Evolutionary conservation across 1,284 basidiomycete genomes (phyloP).

Genomic region (Austropuccinia psidii): DNA sequence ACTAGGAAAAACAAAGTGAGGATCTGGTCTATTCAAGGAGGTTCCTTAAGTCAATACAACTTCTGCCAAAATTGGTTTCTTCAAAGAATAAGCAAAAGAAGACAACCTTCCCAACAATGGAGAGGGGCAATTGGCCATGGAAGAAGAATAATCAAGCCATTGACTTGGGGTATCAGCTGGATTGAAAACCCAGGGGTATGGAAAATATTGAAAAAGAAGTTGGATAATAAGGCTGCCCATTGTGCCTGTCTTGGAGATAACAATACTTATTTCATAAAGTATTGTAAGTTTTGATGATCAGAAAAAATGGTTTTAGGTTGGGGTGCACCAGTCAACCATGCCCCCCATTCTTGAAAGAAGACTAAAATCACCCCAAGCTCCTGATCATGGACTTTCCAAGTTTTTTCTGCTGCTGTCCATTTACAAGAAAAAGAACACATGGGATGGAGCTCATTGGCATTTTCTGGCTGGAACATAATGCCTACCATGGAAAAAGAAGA

Average conservation of each 20-base stretch:
- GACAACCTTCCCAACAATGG: too few species aligned
- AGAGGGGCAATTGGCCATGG: too few species aligned
- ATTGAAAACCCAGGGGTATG: background rate
- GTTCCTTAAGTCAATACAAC: too few species aligned
- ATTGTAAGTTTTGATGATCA: background rate
- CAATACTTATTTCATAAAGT: background rate
- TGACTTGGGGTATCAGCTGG: background rate
- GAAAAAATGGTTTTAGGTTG: slow-evolving; percentile 1
- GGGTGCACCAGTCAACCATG: background rate
- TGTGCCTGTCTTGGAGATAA: background rate
- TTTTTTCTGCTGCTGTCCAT: background rate
- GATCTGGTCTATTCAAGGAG: too few species aligned
- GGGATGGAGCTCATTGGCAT: slow-evolving; percentile 5
- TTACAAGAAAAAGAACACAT: slow-evolving; percentile 32
- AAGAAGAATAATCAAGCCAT: background rate
- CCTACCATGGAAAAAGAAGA: slow-evolving; percentile 35
- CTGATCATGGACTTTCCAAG: slow-evolving; percentile 8
- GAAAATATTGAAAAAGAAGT: background rate
- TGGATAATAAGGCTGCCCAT: background rate
- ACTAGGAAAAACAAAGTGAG: too few species aligned
- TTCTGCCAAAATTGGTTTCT: too few species aligned
- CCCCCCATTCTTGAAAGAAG: background rate
- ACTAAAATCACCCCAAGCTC: background rate
- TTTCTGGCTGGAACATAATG: slow-evolving; percentile 30
- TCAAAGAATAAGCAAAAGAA: too few species aligned